Conservation (phyloP, 2,329 filamentous ascomycete genomes). For the Biscogniauxia marginata region DNA sequence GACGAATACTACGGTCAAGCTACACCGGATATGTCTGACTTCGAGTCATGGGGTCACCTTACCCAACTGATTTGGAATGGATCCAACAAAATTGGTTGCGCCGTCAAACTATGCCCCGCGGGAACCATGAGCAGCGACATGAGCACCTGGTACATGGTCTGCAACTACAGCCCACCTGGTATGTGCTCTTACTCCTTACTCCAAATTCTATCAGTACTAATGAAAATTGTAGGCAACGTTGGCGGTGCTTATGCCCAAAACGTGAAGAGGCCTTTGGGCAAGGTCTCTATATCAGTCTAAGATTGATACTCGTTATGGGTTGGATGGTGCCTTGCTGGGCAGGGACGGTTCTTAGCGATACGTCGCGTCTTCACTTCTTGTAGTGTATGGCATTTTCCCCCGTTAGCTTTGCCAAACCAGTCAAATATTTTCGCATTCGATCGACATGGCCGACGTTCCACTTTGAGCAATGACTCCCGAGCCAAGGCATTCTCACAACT, state of each 20-base stretch:
- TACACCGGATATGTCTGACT: slow-evolving; percentile 60
- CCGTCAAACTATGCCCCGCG: slow-evolving; percentile 51
- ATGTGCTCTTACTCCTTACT: slow-evolving; percentile 36
- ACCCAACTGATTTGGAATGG: slow-evolving; percentile 71
- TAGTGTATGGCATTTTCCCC: slow-evolving; percentile 21
- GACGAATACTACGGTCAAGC: slow-evolving; percentile 56
- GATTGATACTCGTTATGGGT: background rate
- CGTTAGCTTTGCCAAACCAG: slow-evolving; percentile 5
- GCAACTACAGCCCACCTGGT: slow-evolving; percentile 81
- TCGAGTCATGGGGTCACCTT: slow-evolving; percentile 72
- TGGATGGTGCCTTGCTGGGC: slow-evolving; percentile 9
- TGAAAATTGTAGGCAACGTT: slow-evolving; percentile 46
- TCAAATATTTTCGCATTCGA: slow-evolving; percentile 4
- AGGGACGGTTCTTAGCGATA: background rate
- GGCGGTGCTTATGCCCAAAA: slow-evolving; percentile 50
- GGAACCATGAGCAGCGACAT: slow-evolving; percentile 47
- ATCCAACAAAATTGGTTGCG: slow-evolving; percentile 63
- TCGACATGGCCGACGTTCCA: slow-evolving; percentile 4
- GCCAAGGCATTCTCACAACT: slow-evolving; percentile 13
- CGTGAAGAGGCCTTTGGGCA: slow-evolving; percentile 43
- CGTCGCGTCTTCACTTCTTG: slow-evolving; percentile 15
- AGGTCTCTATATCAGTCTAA: slow-evolving; percentile 30
- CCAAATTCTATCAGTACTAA: background rate
- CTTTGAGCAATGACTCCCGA: slow-evolving; percentile 5
- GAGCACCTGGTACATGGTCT: slow-evolving; percentile 75